Percentiles rank a stretch among this genome's conserved stretches.
These are phyloP conservation scores for Setomelanomma holmii DNA, from an alignment of 2,329 filamentous ascomycete genomes.

Conservation along the genomic window DNA sequence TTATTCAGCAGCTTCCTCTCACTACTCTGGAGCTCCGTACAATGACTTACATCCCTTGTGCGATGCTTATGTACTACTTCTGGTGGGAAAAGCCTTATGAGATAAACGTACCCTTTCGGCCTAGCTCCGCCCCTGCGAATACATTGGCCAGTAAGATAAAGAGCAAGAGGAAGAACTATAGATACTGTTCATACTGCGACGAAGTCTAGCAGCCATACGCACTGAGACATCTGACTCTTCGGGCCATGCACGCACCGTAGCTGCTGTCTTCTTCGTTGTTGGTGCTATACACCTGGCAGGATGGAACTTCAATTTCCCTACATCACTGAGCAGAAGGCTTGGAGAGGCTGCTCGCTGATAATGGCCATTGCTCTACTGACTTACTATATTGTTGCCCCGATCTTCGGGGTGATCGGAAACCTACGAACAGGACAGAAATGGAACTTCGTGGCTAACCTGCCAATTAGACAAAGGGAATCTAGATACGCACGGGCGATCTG, in stretches of 20 bases:
- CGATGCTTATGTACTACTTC: conserved; percentile 3
- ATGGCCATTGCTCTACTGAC: not conserved
- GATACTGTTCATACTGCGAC: too few species aligned
- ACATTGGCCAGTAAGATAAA: not conserved
- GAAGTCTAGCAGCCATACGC: too few species aligned
- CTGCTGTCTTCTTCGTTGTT: not conserved
- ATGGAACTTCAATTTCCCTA: conserved; percentile 11
- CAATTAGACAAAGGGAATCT: not conserved
- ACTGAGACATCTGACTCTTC: too few species aligned
- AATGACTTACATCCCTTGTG: conserved; percentile 16
- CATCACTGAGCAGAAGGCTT: conserved; percentile 1
- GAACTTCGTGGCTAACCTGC: not conserved
- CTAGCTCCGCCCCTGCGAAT: not conserved
- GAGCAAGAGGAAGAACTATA: too few species aligned
- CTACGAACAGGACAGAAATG: not conserved
- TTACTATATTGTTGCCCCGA: not conserved
- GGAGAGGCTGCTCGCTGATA: conserved; percentile 4
- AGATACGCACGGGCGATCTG: not conserved
- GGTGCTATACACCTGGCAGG: conserved; percentile 8
- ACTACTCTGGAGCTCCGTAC: conserved; percentile 17
- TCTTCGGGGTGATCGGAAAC: too few species aligned
- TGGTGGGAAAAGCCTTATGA: conserved; percentile 23
- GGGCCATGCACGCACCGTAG: not conserved
- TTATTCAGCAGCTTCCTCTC: conserved; percentile 8
- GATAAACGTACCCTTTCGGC: not conserved